Percentiles rank a stretch among this genome's conserved stretches.
These are phyloP conservation scores for Cephaloascus fragrans DNA, from an alignment of 805 yeast genomes.

Conservation along the genomic window DNA sequence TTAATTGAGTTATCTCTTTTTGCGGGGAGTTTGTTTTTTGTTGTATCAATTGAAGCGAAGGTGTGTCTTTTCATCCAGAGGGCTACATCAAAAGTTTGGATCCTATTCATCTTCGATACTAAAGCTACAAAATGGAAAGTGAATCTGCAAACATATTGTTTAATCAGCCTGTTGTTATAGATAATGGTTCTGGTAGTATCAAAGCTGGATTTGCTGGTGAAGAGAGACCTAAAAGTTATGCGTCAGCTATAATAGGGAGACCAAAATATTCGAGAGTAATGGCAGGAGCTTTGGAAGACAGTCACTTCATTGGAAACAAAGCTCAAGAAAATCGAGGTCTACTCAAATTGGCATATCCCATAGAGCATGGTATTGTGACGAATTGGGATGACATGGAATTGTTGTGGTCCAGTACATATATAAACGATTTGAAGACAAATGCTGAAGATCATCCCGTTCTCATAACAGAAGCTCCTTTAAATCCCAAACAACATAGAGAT, in stretches of 20 bases:
- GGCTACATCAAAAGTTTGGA: too few species aligned
- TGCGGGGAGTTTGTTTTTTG: too few species aligned
- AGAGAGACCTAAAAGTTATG: constrained; percentile 60
- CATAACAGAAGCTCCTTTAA: constrained; percentile 83
- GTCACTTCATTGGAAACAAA: constrained; percentile 60
- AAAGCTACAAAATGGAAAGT: background rate
- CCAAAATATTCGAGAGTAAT: constrained; percentile 79
- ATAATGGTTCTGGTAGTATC: constrained; percentile 69
- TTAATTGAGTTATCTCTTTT: too few species aligned
- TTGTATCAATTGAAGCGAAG: too few species aligned
- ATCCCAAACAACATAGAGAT: constrained; percentile 55
- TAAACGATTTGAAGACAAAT: constrained; percentile 43
- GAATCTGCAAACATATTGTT: background rate
- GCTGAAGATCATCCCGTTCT: constrained; percentile 81
- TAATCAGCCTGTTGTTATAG: constrained; percentile 36
- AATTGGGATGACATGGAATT: constrained; percentile 85
- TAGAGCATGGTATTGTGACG: constrained; percentile 67
- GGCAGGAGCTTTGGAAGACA: constrained; percentile 63
- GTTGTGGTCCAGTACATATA: constrained; percentile 64
- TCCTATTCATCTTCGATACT: too few species aligned
- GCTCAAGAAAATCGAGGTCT: constrained; percentile 78
- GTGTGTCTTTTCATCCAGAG: too few species aligned
- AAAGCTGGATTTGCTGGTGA: constrained; percentile 94
- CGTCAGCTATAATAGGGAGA: constrained; percentile 63
- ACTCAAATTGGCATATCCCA: constrained; percentile 60